Conservation (phyloP, 176 grass and related monocot species). For the Lolium rigidum region DNA sequence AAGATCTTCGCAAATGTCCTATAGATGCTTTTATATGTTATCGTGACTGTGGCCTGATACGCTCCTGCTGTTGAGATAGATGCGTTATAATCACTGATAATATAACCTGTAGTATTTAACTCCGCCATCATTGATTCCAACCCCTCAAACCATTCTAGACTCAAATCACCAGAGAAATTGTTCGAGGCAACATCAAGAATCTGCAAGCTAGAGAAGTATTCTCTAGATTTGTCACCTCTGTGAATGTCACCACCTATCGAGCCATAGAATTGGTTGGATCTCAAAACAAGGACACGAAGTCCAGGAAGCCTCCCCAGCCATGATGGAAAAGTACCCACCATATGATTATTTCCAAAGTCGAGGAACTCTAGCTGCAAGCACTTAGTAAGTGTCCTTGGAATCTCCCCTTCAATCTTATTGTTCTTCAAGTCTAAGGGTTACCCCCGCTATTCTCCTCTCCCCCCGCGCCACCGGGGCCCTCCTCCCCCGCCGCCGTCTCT, state of each 20-base stretch:
- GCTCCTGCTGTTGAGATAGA: too few species aligned
- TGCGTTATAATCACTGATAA: background rate
- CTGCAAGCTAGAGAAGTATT: background rate
- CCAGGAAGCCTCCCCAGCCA: too few species aligned
- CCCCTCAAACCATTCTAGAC: too few species aligned
- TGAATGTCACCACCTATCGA: background rate
- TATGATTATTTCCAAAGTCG: too few species aligned
- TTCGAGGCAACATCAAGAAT: too few species aligned
- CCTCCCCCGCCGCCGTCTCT: too few species aligned
- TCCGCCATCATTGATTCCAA: conserved; percentile 16
- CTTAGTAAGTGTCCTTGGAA: background rate
- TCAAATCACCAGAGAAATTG: too few species aligned
- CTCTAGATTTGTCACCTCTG: background rate
- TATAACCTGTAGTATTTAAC: background rate
- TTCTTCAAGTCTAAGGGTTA: background rate
- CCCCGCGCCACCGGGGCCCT: too few species aligned
- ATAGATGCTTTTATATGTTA: background rate
- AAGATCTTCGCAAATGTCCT: background rate
- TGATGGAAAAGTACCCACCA: too few species aligned
- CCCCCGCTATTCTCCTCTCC: background rate
- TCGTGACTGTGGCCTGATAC: background rate
- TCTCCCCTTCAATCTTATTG: background rate
- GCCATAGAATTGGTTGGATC: conserved; percentile 42
- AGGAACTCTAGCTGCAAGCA: too few species aligned
- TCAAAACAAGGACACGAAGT: background rate